phyloP scores from a whole-genome alignment of 305 asterid genomes.

The Ilex paraguariensis region DNA sequence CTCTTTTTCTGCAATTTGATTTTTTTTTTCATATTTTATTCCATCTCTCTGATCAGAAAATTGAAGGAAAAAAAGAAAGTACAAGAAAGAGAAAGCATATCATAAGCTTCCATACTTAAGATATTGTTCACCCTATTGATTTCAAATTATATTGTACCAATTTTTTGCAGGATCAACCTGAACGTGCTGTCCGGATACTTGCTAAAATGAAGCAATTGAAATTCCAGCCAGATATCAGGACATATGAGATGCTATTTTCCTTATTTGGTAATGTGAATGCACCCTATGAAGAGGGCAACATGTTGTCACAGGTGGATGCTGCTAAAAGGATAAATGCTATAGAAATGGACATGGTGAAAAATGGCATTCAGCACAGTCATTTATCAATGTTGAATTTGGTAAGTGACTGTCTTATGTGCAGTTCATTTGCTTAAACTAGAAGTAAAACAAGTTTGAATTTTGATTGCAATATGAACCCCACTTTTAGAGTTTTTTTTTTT shows the following conservation, averaged over 20 bases:
- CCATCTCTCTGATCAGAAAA: background rate
- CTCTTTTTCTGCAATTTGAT: no score
- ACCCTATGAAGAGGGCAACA: slow-evolving; percentile 62
- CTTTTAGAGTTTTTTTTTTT: background rate
- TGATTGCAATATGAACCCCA: background rate
- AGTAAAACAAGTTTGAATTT: slow-evolving; percentile 3
- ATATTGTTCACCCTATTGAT: slow-evolving; percentile 8
- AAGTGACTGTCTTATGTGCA: slow-evolving; percentile 20
- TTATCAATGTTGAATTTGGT: slow-evolving; percentile 68
- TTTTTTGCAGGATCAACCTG: slow-evolving; percentile 75
- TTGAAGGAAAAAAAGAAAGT: background rate
- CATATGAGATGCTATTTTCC: slow-evolving; percentile 69
- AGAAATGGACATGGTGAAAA: slow-evolving; percentile 75
- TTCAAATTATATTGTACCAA: slow-evolving; percentile 11
- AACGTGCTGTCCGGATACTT: slow-evolving; percentile 56
- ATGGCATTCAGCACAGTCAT: slow-evolving; percentile 71
- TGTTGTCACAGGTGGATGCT: slow-evolving; percentile 59
- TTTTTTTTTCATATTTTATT: no score
- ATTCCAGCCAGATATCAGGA: slow-evolving; percentile 57
- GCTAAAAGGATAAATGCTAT: slow-evolving; percentile 65
- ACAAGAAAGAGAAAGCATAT: background rate
- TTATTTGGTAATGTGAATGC: slow-evolving; percentile 78
- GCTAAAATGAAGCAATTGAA: slow-evolving; percentile 55
- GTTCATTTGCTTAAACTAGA: slow-evolving; percentile 6
- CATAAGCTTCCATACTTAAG: background rate